Base-by-base conservation (phyloP, 768 basidiomycete genomes). In the Russula olivacea region DNA sequence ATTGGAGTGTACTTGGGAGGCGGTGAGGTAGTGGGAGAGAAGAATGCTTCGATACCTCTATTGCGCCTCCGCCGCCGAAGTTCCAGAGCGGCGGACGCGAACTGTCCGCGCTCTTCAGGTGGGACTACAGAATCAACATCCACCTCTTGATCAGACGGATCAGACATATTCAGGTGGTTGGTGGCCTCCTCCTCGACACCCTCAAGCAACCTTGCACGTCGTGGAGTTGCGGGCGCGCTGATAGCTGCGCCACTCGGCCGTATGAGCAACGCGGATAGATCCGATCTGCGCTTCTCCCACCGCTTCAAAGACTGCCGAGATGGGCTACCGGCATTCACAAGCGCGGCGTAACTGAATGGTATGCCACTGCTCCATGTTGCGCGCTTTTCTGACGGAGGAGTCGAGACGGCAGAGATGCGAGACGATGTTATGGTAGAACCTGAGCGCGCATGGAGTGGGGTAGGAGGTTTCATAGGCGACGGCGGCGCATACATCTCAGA, bases 401-500 rank as follows among this genome's bases (percentile, higher is more conserved):
- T 71, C 10, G 77, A 75, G 43, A 66, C 72, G 32, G 70, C 71
- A 6, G 72, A 69, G 71, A 58, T 54, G 50, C 64, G 17, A 61
- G 59, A 14, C 63, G 61, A 8, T 51, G 38, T 23, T 32, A 36
- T 4, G 70, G 69, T 59, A 79, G 73, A 63, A 83, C 81, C 65
- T 80, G 76, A 0, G 81, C 83, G 58, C 80, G 68, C 70, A 65
- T 63, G 69, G 65, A 77, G 30, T 32, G 64, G 30, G 71, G 72
- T 67, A 67, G 73, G 40, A 64, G 72, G 66, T 14, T 69, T 70
- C 14, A 70, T 64, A 4, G 88, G 87, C 0, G 87, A 89, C 0
- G 89, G 81, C 6, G 91, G 91, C 0, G 89, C 89, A 72, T 93
- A 93, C 91, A 93, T 93, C 74, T 91, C 91, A 12, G 88, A 78